Percentiles rank a stretch among this genome's conserved stretches.
These are phyloP conservation scores for Hansenula sp. DNA, from an alignment of 1,139 yeast genomes.

Conservation along the genomic window DNA sequence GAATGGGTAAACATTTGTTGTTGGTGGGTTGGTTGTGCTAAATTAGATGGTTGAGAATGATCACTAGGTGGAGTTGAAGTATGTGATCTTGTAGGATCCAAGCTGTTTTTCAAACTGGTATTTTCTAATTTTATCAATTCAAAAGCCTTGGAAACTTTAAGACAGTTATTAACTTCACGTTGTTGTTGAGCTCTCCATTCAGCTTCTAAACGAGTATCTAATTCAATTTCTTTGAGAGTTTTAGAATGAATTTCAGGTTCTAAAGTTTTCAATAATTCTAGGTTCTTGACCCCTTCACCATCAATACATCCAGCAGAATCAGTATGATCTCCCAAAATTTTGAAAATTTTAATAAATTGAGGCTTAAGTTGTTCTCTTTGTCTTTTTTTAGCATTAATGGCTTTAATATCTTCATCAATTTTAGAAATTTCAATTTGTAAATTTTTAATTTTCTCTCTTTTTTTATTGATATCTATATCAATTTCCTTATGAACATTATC, in stretches of 20 bases:
- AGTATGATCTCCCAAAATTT: slow-evolving; percentile 22
- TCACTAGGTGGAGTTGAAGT: slow-evolving; percentile 2
- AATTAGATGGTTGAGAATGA: background rate
- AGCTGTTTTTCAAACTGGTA: slow-evolving; percentile 8
- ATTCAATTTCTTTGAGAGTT: slow-evolving; percentile 23
- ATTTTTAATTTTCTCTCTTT: slow-evolving; percentile 21
- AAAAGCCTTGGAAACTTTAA: slow-evolving; percentile 11
- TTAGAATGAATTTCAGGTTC: slow-evolving; percentile 26
- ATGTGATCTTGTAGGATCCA: slow-evolving; percentile 3
- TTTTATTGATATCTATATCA: slow-evolving; percentile 20
- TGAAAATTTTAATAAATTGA: slow-evolving; percentile 24
- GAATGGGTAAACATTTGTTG: too few species aligned
- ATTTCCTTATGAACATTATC: slow-evolving; percentile 16
- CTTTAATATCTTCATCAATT: slow-evolving; percentile 36
- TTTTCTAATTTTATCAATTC: slow-evolving; percentile 11
- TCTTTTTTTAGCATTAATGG: slow-evolving; percentile 25
- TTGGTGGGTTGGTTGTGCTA: background rate
- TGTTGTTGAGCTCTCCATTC: slow-evolving; percentile 30
- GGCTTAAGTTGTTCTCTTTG: slow-evolving; percentile 25
- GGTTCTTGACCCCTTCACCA: slow-evolving; percentile 25
- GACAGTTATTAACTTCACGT: slow-evolving; percentile 22
- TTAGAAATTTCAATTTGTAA: slow-evolving; percentile 26
- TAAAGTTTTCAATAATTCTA: slow-evolving; percentile 22
- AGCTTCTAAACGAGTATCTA: slow-evolving; percentile 29
- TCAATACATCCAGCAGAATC: slow-evolving; percentile 30